These are phyloP conservation scores for Sherardia arvensis DNA, from an alignment of 257 asterid species.

Conservation along the genomic window DNA sequence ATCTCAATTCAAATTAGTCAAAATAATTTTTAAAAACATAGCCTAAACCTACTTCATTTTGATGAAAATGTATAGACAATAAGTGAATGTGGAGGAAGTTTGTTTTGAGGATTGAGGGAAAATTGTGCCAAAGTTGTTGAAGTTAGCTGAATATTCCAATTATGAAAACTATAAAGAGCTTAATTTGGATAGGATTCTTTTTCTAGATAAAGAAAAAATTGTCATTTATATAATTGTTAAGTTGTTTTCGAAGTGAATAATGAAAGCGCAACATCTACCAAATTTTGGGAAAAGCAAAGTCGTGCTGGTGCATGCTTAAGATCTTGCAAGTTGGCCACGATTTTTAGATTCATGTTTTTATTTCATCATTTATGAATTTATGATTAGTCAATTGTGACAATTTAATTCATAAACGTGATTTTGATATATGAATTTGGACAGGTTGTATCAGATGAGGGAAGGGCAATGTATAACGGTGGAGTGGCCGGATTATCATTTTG, in stretches of 20 bases:
- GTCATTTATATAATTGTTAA: not conserved
- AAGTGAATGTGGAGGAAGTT: no score
- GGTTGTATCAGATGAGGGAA: slow-evolving; percentile 36
- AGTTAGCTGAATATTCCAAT: not conserved
- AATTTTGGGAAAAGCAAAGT: not conserved
- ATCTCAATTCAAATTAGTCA: no score
- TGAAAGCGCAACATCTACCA: not conserved
- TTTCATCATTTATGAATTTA: not conserved
- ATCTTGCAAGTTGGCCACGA: not conserved
- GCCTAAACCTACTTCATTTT: no score
- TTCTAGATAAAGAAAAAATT: no score
- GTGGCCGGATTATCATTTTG: slow-evolving; percentile 84
- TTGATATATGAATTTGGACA: not conserved
- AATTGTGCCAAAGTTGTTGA: not conserved
- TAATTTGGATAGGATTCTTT: not conserved
- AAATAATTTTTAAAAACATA: no score
- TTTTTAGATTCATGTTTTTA: not conserved
- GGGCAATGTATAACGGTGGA: slow-evolving; percentile 66
- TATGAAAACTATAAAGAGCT: not conserved
- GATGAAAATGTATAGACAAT: no score
- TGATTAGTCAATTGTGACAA: not conserved
- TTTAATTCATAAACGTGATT: not conserved
- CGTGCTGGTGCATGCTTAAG: not conserved
- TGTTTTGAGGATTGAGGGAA: no score
- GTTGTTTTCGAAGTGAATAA: not conserved